Percentiles rank a stretch among this genome's conserved stretches.
phyloP scores from a whole-genome alignment of 768 basidiomycete genomes.

The Hypsizygus marmoreus region DNA sequence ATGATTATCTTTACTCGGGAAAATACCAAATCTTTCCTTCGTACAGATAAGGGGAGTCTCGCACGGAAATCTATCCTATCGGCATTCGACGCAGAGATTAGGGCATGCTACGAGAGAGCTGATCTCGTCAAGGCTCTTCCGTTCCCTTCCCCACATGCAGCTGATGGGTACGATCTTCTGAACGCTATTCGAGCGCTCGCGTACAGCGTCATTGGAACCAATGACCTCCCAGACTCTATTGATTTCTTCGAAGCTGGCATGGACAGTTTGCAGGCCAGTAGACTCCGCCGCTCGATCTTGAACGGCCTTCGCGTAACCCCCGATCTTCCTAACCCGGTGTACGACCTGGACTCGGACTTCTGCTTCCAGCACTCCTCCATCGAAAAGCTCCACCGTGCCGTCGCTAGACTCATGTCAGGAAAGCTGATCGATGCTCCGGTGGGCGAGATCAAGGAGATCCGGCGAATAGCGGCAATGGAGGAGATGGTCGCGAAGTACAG shows the following conservation, averaged over 20 bases:
- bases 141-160: conserved; percentile 23
- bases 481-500: conserved; percentile 29
- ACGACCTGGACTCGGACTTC: conserved; percentile 27
- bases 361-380: conserved; percentile 32
- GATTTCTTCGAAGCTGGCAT: conserved; percentile 44
- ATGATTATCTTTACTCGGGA: conserved; percentile 39
- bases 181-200: conserved; percentile 24
- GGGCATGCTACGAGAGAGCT: conserved; percentile 30
- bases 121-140: conserved; percentile 23
- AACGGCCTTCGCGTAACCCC: conserved; percentile 25
- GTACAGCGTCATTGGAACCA: conserved; percentile 16
- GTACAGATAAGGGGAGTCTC: conserved; percentile 41
- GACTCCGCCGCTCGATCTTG: conserved; percentile 32
- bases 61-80: conserved; percentile 32
- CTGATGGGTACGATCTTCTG: conserved; percentile 21
- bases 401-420: conserved; percentile 22
- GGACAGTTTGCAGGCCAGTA: conserved; percentile 41
- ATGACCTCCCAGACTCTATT: conserved; percentile 22
- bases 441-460: conserved; percentile 9
- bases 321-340: conserved; percentile 16
- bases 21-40: conserved; percentile 29
- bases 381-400: conserved; percentile 22
- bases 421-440: conserved; percentile 1
- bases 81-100: conserved; percentile 35
- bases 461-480: conserved; percentile 27